phyloP scores from a whole-genome alignment of 2,329 filamentous ascomycete species.

The Pleoardoris graminearum region DNA sequence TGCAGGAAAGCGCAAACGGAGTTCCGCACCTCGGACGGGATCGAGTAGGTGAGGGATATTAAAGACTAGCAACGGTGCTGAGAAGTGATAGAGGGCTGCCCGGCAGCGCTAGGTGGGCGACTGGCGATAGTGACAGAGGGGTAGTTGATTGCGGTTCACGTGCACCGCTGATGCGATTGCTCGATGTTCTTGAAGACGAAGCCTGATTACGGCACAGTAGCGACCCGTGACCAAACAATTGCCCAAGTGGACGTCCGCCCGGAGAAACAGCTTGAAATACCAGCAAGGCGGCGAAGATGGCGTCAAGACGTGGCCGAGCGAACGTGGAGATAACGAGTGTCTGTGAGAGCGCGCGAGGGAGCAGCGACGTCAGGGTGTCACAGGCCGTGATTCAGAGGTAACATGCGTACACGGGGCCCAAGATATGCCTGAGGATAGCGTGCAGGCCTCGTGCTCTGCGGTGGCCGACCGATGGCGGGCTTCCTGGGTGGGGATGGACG shows the following conservation, averaged over 20 bases:
- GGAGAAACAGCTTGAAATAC: conserved; percentile 10
- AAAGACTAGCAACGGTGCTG: conserved; percentile 2
- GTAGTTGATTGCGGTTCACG: conserved; percentile 18
- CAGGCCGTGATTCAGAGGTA: conserved; percentile 30
- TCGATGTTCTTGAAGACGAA: conserved; percentile 20
- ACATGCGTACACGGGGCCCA: conserved; percentile 10
- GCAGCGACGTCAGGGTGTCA: conserved; percentile 33
- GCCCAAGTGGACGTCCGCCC: neutral
- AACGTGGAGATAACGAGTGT: conserved; percentile 39
- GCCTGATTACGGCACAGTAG: conserved; percentile 12
- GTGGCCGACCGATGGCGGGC: conserved; percentile 21
- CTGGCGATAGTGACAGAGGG: conserved; percentile 4
- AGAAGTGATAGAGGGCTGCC: conserved; percentile 7
- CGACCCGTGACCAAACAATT: conserved; percentile 18
- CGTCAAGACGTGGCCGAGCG: conserved; percentile 13
- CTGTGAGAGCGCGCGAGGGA: conserved; percentile 30
- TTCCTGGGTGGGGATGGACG: conserved; percentile 17
- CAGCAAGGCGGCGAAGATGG: conserved; percentile 22
- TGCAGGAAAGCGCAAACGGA: conserved; percentile 11
- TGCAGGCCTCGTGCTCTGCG: conserved; percentile 31
- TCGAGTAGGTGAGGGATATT: conserved; percentile 5
- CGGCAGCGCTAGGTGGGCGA: conserved; percentile 7
- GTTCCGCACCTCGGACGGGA: conserved; percentile 6
- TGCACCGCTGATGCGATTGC: conserved; percentile 20
- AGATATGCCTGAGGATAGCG: conserved; percentile 17